Evolutionary conservation across 2,329 filamentous ascomycete species (phyloP).

Genomic region (Atkinsonella hypoxylon): DNA sequence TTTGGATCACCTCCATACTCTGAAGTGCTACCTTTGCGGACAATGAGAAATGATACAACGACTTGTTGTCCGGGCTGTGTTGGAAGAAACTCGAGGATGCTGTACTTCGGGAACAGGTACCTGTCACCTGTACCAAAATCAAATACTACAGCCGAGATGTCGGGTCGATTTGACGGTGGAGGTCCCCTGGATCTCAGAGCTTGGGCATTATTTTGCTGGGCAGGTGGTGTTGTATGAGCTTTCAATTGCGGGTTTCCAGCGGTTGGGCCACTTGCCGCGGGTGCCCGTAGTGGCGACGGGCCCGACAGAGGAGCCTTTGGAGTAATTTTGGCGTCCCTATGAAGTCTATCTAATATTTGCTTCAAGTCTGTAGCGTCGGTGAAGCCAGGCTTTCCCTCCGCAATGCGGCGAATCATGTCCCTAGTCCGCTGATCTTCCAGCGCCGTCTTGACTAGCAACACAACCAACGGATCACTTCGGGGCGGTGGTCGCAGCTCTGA

Average conservation of each 20-base stretch:
- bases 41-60: constrained; percentile 66
- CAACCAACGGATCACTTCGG: constrained; percentile 43
- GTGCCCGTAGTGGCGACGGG: constrained; percentile 17
- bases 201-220: constrained; percentile 30
- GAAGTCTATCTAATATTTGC: constrained; percentile 35
- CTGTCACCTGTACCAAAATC: constrained; percentile 65
- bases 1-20: constrained; percentile 51
- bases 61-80: constrained; percentile 42
- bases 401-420: constrained; percentile 42
- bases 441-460: constrained; percentile 44
- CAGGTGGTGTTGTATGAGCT: constrained; percentile 17
- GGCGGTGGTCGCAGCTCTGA: constrained; percentile 39
- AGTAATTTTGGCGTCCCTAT: constrained; percentile 28
- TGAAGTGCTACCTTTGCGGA: constrained; percentile 56
- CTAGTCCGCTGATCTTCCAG: constrained; percentile 38
- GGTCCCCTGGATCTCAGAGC: constrained; percentile 49
- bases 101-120: constrained; percentile 68
- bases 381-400: constrained; percentile 36
- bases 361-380: constrained; percentile 44
- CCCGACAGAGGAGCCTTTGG: constrained; percentile 16
- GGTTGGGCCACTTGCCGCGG: constrained; percentile 17
- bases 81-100: constrained; percentile 56
- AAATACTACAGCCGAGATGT: constrained; percentile 55
- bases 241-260: constrained; percentile 19
- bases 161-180: constrained; percentile 40